These are phyloP conservation scores for Chlamydomonas incerta DNA, from an alignment of 139 green algal species.

Conservation along the genomic window DNA sequence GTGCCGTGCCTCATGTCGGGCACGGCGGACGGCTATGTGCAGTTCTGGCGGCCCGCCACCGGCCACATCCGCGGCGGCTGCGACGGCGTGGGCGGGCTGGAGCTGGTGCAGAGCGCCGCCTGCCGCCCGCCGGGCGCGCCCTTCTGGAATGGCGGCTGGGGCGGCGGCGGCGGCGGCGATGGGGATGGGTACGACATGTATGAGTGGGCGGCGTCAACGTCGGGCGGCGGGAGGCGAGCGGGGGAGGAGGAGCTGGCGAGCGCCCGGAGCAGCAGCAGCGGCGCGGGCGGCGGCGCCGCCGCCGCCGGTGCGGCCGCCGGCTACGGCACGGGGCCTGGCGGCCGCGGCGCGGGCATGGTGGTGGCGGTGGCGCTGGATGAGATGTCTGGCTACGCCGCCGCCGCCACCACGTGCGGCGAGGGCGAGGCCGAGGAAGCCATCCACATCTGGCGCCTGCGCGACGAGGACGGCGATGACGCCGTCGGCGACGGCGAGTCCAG, in stretches of 20 bases:
- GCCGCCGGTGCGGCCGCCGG: neutral
- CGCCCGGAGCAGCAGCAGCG: neutral
- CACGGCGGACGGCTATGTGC: slow-evolving; percentile 33
- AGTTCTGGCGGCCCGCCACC: slow-evolving; percentile 45
- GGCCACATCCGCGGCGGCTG: neutral
- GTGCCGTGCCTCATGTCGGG: slow-evolving; percentile 51
- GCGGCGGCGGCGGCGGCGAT: neutral
- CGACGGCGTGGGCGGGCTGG: neutral
- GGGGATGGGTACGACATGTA: too few relatives aligned
- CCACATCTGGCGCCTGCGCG: slow-evolving; percentile 47
- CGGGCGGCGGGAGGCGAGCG: too few relatives aligned
- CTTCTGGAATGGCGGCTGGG: neutral
- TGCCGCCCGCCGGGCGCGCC: neutral
- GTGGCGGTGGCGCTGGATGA: slow-evolving; percentile 37
- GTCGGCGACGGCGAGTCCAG: neutral
- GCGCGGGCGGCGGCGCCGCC: neutral
- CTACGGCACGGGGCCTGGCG: neutral
- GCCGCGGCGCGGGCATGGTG: neutral
- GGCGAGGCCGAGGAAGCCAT: slow-evolving; percentile 54
- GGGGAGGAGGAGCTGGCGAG: too few relatives aligned
- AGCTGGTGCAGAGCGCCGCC: slow-evolving; percentile 9
- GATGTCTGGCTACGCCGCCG: slow-evolving; percentile 50
- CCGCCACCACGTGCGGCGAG: slow-evolving; percentile 54
- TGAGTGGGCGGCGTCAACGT: too few relatives aligned
- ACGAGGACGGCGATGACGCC: neutral